Evolutionary conservation across 495 filamentous ascomycete genomes (phyloP), one percentile per base, ranked within the genome.

Genomic region (Penicillium subrubescens): DNA sequence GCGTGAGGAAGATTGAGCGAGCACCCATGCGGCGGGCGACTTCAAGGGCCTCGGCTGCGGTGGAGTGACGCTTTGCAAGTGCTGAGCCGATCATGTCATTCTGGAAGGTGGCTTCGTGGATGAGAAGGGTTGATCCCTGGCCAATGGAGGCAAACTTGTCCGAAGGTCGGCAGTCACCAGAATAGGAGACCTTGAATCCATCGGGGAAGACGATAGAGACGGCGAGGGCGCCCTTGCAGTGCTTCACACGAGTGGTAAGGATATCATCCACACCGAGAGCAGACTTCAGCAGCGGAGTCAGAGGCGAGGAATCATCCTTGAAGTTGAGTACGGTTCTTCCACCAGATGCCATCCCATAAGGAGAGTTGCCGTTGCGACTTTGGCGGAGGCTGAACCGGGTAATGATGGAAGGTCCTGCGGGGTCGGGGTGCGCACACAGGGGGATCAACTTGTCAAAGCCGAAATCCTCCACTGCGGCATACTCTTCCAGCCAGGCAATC

Each of bases 81-180:
- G 95, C 95, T 56, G 96, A 92, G 5, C 84, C 88, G 15, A 71
- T 44, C 56, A 97, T 82, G 68, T 95, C 90, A 66, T 96, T 90
- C 41, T 94, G 90, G 68, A 99, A 99, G 0, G 95, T 99, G 62
- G 94, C 93, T 82, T 99, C 95, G 80, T 99, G 95, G 55, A 99
- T 86, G 2, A 97, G 83, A 3, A 99, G 79, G 5, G 93, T 95
- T 1, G 90, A 88, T 19, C 85, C 90, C 14, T 78, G 74, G 21
- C 92, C 95, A 53, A 96, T 90, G 17, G 70, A 50, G 8, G 86
- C 86, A 64, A 98, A 97, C 0, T 72, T 66, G 0, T 77, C 61
- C 5, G 88, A 92, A 0, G 95, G 95, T 5, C 95, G 83, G 70
- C 93, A 97, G 76, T 99, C 95, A 52, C 95, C 95, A 11, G 90